Evolutionary conservation across 2,329 filamentous ascomycete genomes (phyloP).

Genomic region (Botrytis cinerea): DNA sequence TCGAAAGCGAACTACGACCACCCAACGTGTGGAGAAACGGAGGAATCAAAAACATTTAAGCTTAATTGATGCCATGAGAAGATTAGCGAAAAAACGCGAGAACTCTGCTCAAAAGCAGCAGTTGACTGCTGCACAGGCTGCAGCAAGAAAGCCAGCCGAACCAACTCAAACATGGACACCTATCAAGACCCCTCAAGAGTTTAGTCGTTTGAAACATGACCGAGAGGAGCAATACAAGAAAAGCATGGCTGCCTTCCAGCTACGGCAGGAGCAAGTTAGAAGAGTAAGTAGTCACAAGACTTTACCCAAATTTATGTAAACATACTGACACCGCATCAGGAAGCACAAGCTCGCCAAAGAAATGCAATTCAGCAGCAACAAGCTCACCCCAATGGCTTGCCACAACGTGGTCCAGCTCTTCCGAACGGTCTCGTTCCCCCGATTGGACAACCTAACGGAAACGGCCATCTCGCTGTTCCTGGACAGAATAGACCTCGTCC

Average conservation of each 20-base stretch:
- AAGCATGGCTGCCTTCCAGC: slow-evolving; percentile 53
- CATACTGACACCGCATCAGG: slow-evolving; percentile 45
- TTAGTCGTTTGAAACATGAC: slow-evolving; percentile 86
- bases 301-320: neutral
- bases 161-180: slow-evolving; percentile 48
- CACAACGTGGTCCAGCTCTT: slow-evolving; percentile 28
- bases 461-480: slow-evolving; percentile 32
- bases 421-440: slow-evolving; percentile 32
- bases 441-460: slow-evolving; percentile 31
- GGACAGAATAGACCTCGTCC: slow-evolving; percentile 38
- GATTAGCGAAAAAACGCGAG: slow-evolving; percentile 92
- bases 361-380: slow-evolving; percentile 33
- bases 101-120: slow-evolving; percentile 83
- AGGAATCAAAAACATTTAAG: slow-evolving; percentile 84
- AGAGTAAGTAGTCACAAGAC: slow-evolving; percentile 49
- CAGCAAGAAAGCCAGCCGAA: slow-evolving; percentile 80
- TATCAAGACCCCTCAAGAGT: slow-evolving; percentile 77
- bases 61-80: slow-evolving; percentile 92
- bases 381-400: slow-evolving; percentile 21
- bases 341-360: slow-evolving; percentile 40
- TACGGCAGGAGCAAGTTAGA: slow-evolving; percentile 48
- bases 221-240: slow-evolving; percentile 70
- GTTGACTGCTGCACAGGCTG: slow-evolving; percentile 73
- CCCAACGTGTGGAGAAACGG: slow-evolving; percentile 81
- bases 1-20: slow-evolving; percentile 72